Percentiles rank a stretch among this genome's conserved stretches.
Evolutionary conservation across 352 stramenopile genomes (phyloP).

Genomic region (Pythium graminicola): DNA sequence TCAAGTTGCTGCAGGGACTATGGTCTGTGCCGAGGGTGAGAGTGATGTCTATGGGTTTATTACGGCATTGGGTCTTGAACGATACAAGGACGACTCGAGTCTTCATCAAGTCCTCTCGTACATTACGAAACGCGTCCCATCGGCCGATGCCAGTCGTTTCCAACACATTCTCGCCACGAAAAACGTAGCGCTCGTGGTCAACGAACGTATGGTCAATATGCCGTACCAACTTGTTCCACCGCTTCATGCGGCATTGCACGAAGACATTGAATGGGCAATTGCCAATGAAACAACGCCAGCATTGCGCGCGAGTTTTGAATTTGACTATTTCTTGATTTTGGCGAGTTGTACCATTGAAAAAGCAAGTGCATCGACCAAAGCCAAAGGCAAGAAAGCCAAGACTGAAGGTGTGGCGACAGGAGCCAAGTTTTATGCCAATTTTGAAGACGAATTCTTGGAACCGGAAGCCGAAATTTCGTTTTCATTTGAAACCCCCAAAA

Average conservation of each 20-base stretch:
- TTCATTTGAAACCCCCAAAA: constrained; percentile 63
- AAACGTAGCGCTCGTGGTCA: constrained; percentile 63
- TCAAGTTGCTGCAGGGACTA: constrained; percentile 68
- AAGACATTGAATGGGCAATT: constrained; percentile 83
- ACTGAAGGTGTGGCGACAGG: constrained; percentile 56
- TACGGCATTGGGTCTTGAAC: constrained; percentile 62
- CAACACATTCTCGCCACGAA: constrained; percentile 56
- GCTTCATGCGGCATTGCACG: constrained; percentile 70
- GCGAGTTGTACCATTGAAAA: constrained; percentile 58
- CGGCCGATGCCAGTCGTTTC: constrained; percentile 35
- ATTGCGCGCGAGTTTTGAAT: constrained; percentile 58
- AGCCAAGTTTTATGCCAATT: constrained; percentile 78
- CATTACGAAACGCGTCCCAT: constrained; percentile 67
- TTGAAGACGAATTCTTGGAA: constrained; percentile 85
- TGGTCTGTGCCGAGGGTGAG: constrained; percentile 76
- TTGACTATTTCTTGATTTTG: constrained; percentile 82
- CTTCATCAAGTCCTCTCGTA: constrained; percentile 75
- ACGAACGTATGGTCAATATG: constrained; percentile 84
- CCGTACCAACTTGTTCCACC: constrained; percentile 79
- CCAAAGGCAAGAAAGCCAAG: constrained; percentile 70
- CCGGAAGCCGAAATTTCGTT: constrained; percentile 61
- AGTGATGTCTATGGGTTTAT: constrained; percentile 84
- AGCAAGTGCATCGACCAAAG: constrained; percentile 25
- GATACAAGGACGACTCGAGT: constrained; percentile 42
- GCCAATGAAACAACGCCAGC: constrained; percentile 60